Evolutionary conservation across 495 filamentous ascomycete species (phyloP), one percentile per base, ranked within the genome.

Genomic region (Hypoxylon subgilvum): DNA sequence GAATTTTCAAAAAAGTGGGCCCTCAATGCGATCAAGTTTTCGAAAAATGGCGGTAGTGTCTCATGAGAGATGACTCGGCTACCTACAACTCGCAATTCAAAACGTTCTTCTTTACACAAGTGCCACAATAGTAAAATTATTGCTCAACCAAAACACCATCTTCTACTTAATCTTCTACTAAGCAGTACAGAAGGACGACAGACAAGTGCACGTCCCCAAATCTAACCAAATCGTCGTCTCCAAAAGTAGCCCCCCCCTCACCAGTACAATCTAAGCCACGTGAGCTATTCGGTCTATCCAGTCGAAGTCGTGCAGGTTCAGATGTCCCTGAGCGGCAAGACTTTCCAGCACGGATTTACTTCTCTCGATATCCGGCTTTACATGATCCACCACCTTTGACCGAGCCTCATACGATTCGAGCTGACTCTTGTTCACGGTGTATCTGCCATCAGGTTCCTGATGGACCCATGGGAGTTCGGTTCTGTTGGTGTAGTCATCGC

Each of bases 271-370:
- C 28, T 48, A 63, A 21, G 14, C 10, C 10, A 28, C 7, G 4
- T 21, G 17, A 23, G 25, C 23, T 40, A 64, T 44, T 2, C 2
- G 9, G 3, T 64, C 28, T 18, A 58, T 32, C 53, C 53, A 64
- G 5, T 2, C 14, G 28, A 64, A 58, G 4, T 47, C 45, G 0
- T 1, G 6, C 9, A 21, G 12, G 18, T 45, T 18, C 7, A 64
- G 2, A 6, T 50, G 60, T 35, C 73, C 72, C 36, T 73, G 69
- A 49, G 61, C 73, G 21, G 63, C 70, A 19, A 74, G 59, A 3
- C 67, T 40, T 52, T 74, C 76, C 1, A 79, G 63, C 8, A 76
- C 68, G 23, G 66, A 71, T 46, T 78, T 78, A 17, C 18, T 13
- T 22, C 17, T 53, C 14, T 21, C 42, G 19, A 58, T 40, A 1